Evolutionary conservation across 805 yeast species (phyloP).

Genomic region (Yarrowia porcina): DNA sequence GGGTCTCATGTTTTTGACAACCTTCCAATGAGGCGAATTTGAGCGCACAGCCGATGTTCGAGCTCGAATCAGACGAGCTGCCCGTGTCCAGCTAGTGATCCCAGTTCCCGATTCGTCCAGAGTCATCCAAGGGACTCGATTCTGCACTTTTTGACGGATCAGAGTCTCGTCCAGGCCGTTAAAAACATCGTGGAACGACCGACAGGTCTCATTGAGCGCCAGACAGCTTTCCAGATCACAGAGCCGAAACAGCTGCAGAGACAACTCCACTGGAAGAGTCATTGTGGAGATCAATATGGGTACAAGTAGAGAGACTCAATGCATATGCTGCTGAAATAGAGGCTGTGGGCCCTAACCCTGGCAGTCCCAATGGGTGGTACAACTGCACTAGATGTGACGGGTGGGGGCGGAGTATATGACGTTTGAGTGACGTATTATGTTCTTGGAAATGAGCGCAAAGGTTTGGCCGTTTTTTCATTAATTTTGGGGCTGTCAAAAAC

Average conservation of each 20-base stretch:
- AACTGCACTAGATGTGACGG: not conserved
- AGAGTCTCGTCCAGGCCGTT: not conserved
- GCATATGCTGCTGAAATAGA: too few relatives aligned
- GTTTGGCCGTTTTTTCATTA: too few relatives aligned
- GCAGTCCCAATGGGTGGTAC: too few relatives aligned
- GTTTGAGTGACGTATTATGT: too few relatives aligned
- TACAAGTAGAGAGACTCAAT: too few relatives aligned
- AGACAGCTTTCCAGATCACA: conserved; percentile 1
- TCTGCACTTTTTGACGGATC: not conserved
- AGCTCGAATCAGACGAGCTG: not conserved
- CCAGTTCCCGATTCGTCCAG: not conserved
- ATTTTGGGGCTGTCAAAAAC: too few relatives aligned
- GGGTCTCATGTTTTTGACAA: not conserved
- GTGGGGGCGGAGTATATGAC: not conserved
- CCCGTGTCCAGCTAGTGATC: not conserved
- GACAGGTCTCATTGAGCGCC: not conserved
- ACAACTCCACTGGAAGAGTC: not conserved
- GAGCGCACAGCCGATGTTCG: not conserved
- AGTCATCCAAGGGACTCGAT: not conserved
- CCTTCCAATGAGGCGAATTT: not conserved
- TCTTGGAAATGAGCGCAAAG: too few relatives aligned
- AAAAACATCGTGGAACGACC: not conserved
- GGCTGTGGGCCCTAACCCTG: too few relatives aligned
- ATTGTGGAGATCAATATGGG: too few relatives aligned
- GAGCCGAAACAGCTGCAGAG: not conserved